Base-by-base conservation (phyloP, 2,329 filamentous ascomycete species). In the Neofusicoccum ribis region DNA sequence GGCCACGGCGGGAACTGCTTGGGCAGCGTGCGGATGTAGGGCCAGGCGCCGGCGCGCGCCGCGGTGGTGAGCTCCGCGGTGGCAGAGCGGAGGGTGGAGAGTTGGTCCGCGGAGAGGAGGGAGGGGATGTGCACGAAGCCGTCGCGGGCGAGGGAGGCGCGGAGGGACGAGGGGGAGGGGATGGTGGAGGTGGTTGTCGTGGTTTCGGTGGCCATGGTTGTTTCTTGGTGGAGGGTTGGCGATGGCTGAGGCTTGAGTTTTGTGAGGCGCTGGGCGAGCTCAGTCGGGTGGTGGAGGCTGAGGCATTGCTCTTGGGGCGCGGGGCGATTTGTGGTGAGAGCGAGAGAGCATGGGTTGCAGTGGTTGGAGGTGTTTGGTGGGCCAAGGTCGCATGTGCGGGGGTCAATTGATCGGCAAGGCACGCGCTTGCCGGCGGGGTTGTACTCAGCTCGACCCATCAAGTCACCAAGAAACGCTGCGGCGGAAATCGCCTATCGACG, bases 1-100 rank as follows among this genome's bases (percentile, higher is more conserved):
- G 85, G 81, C 92, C 92, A 96, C 0, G 93, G 93, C 0, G 92
- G 93, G 79, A 96, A 97, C 78, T 96, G 92, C 78, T 96, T 96
- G 63, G 91, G 91, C 2, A 95, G 86, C 0, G 91, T 94, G 69
- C 92, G 90, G 72, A 96, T 88, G 78, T 90, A 85, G 3, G 91
- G 91, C 92, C 92, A 97, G 68, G 83, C 73, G 43, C 92, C 92
- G n/a, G 81, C 70, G 68, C 91, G 87, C 47, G 91, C 89, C 47
- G 86, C 80, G 2, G 79, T 73, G 20, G 88, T 87, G n/a, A 86
- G 84, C 65, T 83, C 76, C 39, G 80, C 73, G 59, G 88, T 86
- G 47, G 88, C 88, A 63, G 75, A 73, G 70, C 88, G 89, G 68
- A 94, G 87, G 20, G 79, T 71, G 27, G 80, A 67, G 50, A 95